A percentile compares a stretch with the other conserved stretches of the same genome.
Conservation (phyloP, 768 basidiomycete species). For the Mycena kentingensis region DNA sequence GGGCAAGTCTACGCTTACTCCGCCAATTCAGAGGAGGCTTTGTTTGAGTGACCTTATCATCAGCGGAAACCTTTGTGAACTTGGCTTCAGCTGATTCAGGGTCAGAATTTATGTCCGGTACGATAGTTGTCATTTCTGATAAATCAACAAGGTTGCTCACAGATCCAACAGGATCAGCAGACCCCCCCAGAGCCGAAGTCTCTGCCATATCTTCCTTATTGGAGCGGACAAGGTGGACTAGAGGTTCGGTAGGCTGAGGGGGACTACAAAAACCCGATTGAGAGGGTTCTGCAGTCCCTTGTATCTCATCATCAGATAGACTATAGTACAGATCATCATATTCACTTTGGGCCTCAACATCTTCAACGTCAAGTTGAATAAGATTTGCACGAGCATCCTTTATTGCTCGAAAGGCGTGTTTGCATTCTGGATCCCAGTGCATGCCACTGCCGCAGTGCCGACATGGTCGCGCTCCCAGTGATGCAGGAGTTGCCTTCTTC, state of each 20-base stretch:
- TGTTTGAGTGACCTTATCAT: not conserved
- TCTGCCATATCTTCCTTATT: not conserved
- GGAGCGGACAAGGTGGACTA: not conserved
- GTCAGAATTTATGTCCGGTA: not conserved
- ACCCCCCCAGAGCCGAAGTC: constrained; percentile 9
- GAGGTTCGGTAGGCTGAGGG: constrained; percentile 12
- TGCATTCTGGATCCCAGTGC: constrained; percentile 37
- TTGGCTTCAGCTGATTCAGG: not conserved
- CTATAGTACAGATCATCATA: constrained; percentile 30
- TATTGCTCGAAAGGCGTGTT: constrained; percentile 17
- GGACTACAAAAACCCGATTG: constrained; percentile 24
- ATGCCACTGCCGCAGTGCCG: constrained; percentile 34
- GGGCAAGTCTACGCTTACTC: not conserved
- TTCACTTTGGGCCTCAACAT: constrained; percentile 26
- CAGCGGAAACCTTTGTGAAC: not conserved
- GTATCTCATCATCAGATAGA: constrained; percentile 13
- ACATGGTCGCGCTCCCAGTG: constrained; percentile 31
- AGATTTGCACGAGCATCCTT: not conserved
- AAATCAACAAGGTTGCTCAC: not conserved
- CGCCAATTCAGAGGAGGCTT: constrained; percentile 9
- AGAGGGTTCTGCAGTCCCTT: not conserved
- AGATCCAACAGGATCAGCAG: too few species aligned
- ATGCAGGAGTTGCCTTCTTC: constrained; percentile 15
- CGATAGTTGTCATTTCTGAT: not conserved
- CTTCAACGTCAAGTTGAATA: constrained; percentile 9